Conservation (phyloP, 192 early-diverging fungal species). For the Entomortierella beljakovae region DNA sequence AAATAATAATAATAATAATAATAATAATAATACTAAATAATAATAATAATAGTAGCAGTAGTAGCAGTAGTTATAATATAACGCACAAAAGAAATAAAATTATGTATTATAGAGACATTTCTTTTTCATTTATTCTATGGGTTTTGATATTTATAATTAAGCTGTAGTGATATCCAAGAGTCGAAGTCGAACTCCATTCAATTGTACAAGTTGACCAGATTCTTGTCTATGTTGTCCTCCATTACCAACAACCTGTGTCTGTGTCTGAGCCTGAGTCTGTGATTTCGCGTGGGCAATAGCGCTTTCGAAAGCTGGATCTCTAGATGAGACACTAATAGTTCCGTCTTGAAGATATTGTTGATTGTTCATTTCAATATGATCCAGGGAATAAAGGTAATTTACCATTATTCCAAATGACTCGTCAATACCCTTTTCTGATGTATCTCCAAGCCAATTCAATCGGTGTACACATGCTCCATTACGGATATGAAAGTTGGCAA, state of each 20-base stretch:
- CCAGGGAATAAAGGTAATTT: conserved; percentile 89
- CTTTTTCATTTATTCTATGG: background rate
- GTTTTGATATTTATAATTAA: no score
- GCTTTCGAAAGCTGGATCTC: conserved; percentile 12
- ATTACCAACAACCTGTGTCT: background rate
- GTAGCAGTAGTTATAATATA: background rate
- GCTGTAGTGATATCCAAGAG: conserved; percentile 10
- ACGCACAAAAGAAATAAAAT: conserved; percentile 3
- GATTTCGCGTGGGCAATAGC: background rate
- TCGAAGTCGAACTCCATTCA: conserved; percentile 13
- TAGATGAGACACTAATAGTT: conserved; percentile 62
- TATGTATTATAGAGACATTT: background rate
- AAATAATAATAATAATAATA: background rate
- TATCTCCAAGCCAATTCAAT: conserved; percentile 91
- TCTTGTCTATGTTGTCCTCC: background rate
- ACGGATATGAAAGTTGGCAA: conserved; percentile 95
- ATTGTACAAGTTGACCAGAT: conserved; percentile 5
- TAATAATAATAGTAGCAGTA: background rate
- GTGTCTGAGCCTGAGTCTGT: background rate
- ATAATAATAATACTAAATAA: conserved; percentile 3
- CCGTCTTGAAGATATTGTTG: conserved; percentile 75
- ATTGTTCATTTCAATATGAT: conserved; percentile 85
- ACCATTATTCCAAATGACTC: conserved; percentile 96
- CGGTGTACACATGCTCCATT: conserved; percentile 93
- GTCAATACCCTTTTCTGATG: conserved; percentile 78